Evolutionary conservation across 495 filamentous ascomycete genomes (phyloP).

Genomic region (Sphaerosporella brunnea): DNA sequence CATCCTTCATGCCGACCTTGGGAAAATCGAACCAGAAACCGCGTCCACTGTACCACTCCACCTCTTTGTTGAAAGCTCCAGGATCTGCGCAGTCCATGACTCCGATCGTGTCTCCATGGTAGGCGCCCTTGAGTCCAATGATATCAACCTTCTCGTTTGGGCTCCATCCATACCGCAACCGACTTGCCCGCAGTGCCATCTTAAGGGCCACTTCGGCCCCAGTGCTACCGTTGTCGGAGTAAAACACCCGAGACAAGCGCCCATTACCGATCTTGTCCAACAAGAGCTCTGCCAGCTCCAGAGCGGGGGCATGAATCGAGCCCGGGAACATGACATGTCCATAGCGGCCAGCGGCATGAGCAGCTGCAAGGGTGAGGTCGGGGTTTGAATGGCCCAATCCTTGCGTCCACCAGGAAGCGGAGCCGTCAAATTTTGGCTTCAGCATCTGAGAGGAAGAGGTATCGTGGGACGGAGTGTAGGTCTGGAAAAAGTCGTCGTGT

Average conservation of each 20-base stretch:
- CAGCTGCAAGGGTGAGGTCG: slow-evolving; percentile 45
- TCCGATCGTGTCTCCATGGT: slow-evolving; percentile 68
- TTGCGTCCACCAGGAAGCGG: slow-evolving; percentile 76
- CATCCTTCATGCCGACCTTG: slow-evolving; percentile 42
- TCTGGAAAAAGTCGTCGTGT: slow-evolving; percentile 56
- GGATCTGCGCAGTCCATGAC: slow-evolving; percentile 67
- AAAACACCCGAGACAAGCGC: slow-evolving; percentile 50
- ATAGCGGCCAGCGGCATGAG: slow-evolving; percentile 65
- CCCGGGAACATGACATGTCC: slow-evolving; percentile 72
- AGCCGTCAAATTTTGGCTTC: slow-evolving; percentile 52
- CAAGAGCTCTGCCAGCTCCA: slow-evolving; percentile 43
- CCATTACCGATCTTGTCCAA: slow-evolving; percentile 39
- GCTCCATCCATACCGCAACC: slow-evolving; percentile 45
- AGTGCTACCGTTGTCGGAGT: slow-evolving; percentile 62
- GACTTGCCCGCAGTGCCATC: slow-evolving; percentile 52
- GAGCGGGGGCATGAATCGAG: slow-evolving; percentile 51
- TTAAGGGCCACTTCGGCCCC: slow-evolving; percentile 66
- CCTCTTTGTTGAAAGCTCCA: slow-evolving; percentile 51
- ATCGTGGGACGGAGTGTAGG: slow-evolving; percentile 23
- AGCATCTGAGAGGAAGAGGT: slow-evolving; percentile 27
- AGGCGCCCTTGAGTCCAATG: slow-evolving; percentile 54
- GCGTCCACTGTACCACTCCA: slow-evolving; percentile 59
- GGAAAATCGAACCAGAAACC: slow-evolving; percentile 67
- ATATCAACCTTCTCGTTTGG: slow-evolving; percentile 38
- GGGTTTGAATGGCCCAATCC: slow-evolving; percentile 61